Percentiles rank a stretch among this genome's conserved stretches.
Conservation (phyloP, 148 eudicot species). For the Suaeda aralocaspica region DNA sequence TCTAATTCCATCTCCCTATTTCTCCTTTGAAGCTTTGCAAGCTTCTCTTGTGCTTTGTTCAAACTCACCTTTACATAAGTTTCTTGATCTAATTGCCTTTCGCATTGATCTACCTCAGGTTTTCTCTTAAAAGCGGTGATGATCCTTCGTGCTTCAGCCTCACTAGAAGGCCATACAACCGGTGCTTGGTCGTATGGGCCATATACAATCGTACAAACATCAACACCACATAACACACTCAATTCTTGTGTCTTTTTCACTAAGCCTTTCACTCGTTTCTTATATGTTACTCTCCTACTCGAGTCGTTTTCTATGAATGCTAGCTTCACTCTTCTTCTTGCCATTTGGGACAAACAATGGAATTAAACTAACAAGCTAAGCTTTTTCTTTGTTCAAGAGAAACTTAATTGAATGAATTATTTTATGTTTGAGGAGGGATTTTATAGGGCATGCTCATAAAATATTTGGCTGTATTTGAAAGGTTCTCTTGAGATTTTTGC, state of each 20-base stretch:
- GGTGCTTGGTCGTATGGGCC: slow-evolving; percentile 1
- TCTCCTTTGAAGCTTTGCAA: neutral
- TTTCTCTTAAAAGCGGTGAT: neutral
- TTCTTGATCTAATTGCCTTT: slow-evolving; percentile 4
- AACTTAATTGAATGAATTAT: neutral
- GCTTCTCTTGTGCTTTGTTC: neutral
- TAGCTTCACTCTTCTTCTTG: slow-evolving; percentile 21
- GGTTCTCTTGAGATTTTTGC: neutral
- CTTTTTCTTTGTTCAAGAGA: too few relatives aligned
- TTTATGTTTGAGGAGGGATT: neutral
- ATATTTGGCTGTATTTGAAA: neutral
- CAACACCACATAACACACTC: neutral
- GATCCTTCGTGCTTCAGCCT: neutral
- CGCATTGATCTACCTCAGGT: neutral
- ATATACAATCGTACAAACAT: slow-evolving; percentile 3
- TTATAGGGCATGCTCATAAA: neutral
- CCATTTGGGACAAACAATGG: too few relatives aligned
- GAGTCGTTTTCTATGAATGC: slow-evolving; percentile 16
- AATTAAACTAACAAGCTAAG: too few relatives aligned
- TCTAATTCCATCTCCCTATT: slow-evolving; percentile 18
- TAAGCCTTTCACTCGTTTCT: slow-evolving; percentile 16
- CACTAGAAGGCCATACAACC: neutral
- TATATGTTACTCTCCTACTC: slow-evolving; percentile 16
- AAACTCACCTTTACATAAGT: neutral
- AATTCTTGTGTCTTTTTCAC: slow-evolving; percentile 15